Conservation (phyloP, 1,139 yeast genomes). For the Debaryomyces udenii region DNA sequence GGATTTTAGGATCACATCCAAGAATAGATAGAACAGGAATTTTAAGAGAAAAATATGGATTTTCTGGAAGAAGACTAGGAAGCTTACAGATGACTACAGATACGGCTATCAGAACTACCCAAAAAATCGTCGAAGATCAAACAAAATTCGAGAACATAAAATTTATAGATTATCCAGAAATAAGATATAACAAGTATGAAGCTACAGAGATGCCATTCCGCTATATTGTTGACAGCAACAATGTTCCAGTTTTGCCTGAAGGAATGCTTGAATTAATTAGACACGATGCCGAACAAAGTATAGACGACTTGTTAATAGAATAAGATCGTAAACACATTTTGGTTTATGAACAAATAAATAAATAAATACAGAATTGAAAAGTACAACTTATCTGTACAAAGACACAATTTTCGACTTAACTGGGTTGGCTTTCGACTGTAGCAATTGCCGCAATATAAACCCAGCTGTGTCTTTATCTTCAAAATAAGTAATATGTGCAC, state of each 20-base stretch:
- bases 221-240: constrained; percentile 66
- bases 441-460: constrained; percentile 64
- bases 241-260: constrained; percentile 80
- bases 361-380: neutral
- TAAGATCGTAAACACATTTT: constrained; percentile 11
- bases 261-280: constrained; percentile 90
- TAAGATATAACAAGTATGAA: constrained; percentile 82
- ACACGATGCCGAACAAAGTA: constrained; percentile 76
- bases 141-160: constrained; percentile 67
- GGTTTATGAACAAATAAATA: neutral
- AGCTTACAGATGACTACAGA: constrained; percentile 95
- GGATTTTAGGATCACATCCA: constrained; percentile 95
- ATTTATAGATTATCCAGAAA: constrained; percentile 92
- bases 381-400: constrained; percentile 18
- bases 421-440: constrained; percentile 24
- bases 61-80: constrained; percentile 84
- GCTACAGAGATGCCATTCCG: constrained; percentile 98
- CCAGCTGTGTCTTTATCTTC: constrained; percentile 86
- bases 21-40: constrained; percentile 95
- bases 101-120: constrained; percentile 92
- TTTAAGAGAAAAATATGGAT: constrained; percentile 74
- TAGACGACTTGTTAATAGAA: constrained; percentile 58
- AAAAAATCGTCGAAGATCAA: constrained; percentile 63
- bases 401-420: constrained; percentile 29
- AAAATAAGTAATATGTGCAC: constrained; percentile 86